Evolutionary conservation across 169 alveolate species (phyloP), one percentile per base, ranked within the genome.

Genomic region (Theileria luwenshuni): DNA sequence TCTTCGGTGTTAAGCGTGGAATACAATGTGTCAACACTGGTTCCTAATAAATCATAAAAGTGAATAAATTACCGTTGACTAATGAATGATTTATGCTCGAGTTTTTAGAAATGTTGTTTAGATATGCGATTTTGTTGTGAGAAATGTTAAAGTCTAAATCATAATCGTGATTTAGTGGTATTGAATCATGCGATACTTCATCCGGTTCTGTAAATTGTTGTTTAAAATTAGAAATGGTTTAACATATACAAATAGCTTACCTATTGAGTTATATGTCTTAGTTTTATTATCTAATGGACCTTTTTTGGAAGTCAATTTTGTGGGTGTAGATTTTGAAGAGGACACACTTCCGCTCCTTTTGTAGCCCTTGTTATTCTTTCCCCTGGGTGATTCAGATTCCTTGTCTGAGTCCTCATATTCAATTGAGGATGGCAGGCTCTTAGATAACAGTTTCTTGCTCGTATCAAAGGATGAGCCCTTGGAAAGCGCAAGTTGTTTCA

Each of bases 311-410:
- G 17, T 17, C 28, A 62, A 21, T 23, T 23, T 41, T 28, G 72
- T 35, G 35, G 72, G 72, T 5, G 72, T 25, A 6, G 72, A 62
- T 56, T 62, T 62, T 41, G 59, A 35, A 2, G 72, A 32, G 32
- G 72, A 41, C 58, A 5, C 25, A 56, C 47, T 62, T 33, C 15
- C 21, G 35, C 30, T 62, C 2, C 51, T 13, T 45, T 62, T 62
- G n/a, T 17, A 13, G 33, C 10, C 3, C 35, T 23, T 62, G 10
- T 2, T 38, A n/a, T n/a, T n/a, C 32, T 43, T 19, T 3, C 8
- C n/a, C 51, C 45, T 62, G 32, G 72, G 72, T 6, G 72, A 2
- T 43, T 2, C 28, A 13, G 21, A 62, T 13, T 62, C 72, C 19
- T 5, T 7, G 41, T 62, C 72, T 13, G 32, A 41, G 13, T 62